Conservation (phyloP, 2,329 filamentous ascomycete genomes). For the Boeremia exigua region DNA sequence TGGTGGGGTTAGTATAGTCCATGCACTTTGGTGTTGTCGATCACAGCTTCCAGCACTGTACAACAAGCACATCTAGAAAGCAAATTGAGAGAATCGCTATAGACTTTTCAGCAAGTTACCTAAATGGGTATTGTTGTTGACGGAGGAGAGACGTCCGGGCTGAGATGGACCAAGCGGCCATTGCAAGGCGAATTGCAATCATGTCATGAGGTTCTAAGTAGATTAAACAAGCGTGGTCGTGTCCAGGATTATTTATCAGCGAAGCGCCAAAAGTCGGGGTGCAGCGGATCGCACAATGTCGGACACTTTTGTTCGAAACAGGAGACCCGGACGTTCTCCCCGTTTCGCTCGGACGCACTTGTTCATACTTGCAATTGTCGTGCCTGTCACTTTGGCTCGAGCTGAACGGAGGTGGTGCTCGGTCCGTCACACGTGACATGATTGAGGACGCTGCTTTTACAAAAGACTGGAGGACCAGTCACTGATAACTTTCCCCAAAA, state of each 20-base stretch:
- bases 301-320: constrained; percentile 1
- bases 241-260: constrained; percentile 4
- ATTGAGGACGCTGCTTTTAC: too few species aligned
- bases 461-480: too few species aligned
- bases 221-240: constrained; percentile 4
- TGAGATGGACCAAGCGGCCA: neutral
- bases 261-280: constrained; percentile 12
- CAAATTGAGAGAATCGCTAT: neutral
- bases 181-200: neutral
- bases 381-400: neutral
- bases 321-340: neutral
- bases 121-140: neutral
- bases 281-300: constrained; percentile 1
- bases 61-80: neutral
- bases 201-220: constrained; percentile 11
- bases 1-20: constrained; percentile 2
- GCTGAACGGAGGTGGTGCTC: neutral
- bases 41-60: neutral
- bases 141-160: neutral
- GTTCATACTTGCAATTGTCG: neutral
- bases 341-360: neutral
- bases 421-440: neutral
- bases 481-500: too few species aligned
- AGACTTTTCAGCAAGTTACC: neutral
- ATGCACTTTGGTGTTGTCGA: constrained; percentile 3